A percentile compares a stretch with the other conserved stretches of the same genome.
phyloP scores from a whole-genome alignment of 148 eudicot species.

The Fagopyrum tataricum region DNA sequence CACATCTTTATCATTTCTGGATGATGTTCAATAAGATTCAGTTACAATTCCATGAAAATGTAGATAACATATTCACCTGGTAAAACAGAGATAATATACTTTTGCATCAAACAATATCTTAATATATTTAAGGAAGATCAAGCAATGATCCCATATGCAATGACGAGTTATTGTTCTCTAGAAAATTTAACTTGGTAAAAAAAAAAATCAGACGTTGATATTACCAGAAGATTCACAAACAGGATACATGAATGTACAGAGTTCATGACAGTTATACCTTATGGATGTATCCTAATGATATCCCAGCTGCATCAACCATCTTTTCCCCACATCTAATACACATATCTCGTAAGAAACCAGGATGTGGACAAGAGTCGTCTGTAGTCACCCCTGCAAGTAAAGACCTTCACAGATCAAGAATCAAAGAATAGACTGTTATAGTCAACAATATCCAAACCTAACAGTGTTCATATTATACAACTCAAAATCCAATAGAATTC shows the following conservation, averaged over 20 bases:
- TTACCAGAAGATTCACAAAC: neutral
- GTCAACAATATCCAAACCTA: neutral
- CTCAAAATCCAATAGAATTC: neutral
- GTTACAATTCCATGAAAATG: neutral
- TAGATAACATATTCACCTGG: neutral
- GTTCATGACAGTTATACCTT: slow-evolving; percentile 40
- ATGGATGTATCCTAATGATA: slow-evolving; percentile 62
- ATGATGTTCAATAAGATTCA: neutral
- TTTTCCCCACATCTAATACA: slow-evolving; percentile 50
- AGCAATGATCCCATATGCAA: neutral
- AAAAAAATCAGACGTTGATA: neutral
- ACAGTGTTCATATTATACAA: neutral
- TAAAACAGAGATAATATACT: neutral
- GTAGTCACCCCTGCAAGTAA: slow-evolving; percentile 18
- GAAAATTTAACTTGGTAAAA: neutral
- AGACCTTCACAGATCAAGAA: neutral
- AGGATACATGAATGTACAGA: neutral
- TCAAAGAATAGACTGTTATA: slow-evolving; percentile 2
- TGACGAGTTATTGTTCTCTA: neutral
- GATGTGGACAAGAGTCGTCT: slow-evolving; percentile 29
- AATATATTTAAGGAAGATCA: neutral
- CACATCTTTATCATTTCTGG: neutral
- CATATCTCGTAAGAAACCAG: slow-evolving; percentile 30
- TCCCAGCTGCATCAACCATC: slow-evolving; percentile 48
- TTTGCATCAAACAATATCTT: neutral